phyloP scores from a whole-genome alignment of 805 yeast genomes.

The Monosporozyma servazzii region DNA sequence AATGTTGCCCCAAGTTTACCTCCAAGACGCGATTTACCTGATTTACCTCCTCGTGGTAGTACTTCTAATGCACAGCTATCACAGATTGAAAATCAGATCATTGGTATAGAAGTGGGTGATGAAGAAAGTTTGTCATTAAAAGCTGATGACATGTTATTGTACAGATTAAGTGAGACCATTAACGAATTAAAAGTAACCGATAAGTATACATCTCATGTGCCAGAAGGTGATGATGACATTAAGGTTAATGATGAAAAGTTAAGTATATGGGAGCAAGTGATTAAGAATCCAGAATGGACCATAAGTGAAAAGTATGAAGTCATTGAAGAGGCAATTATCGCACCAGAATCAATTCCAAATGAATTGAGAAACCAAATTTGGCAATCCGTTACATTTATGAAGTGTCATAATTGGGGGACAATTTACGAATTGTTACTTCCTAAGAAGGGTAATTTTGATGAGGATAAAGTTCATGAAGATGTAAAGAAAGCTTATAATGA shows the following conservation, averaged over 20 bases:
- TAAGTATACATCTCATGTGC: conserved; percentile 2
- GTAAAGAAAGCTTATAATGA: background rate
- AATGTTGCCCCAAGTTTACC: background rate
- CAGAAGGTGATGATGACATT: background rate
- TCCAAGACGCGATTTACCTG: conserved; percentile 1
- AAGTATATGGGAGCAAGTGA: conserved; percentile 2
- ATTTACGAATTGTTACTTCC: conserved; percentile 4
- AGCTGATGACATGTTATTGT: conserved; percentile 3
- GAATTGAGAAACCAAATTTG: conserved; percentile 5
- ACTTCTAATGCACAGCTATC: background rate
- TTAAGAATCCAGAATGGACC: conserved; percentile 3
- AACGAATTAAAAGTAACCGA: conserved; percentile 4
- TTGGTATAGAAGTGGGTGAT: background rate
- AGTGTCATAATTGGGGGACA: conserved; percentile 7
- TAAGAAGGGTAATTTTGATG: background rate
- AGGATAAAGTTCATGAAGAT: background rate
- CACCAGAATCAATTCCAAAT: conserved; percentile 1
- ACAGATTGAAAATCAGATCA: background rate
- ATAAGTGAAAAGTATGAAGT: background rate
- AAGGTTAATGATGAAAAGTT: background rate
- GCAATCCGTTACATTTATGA: conserved; percentile 6
- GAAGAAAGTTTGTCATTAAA: background rate
- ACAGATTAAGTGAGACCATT: conserved; percentile 4
- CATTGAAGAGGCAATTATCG: conserved; percentile 3
- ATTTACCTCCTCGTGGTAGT: conserved; percentile 2